These are phyloP conservation scores for Berkeleyomyces rouxiae DNA, from an alignment of 2,329 filamentous ascomycete species.

Conservation along the genomic window DNA sequence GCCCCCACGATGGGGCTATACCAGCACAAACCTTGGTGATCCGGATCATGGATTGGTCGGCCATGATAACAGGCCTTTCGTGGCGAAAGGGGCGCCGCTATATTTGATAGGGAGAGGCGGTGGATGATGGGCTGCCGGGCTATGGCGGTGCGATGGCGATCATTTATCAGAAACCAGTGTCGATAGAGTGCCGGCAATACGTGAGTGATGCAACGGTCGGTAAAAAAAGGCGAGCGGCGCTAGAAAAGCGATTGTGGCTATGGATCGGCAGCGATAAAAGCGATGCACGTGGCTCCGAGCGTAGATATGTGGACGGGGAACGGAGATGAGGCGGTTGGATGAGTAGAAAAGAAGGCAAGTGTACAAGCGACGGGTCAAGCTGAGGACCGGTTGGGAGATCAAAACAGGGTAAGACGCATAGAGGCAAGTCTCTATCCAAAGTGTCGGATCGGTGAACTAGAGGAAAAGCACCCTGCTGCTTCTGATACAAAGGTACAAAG, in stretches of 20 bases:
- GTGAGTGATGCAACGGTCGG: too few relatives aligned
- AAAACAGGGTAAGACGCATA: not conserved
- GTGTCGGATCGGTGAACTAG: not conserved
- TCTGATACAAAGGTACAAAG: not conserved
- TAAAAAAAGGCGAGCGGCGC: too few relatives aligned
- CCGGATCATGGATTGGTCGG: constrained; percentile 74
- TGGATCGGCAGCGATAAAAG: too few relatives aligned
- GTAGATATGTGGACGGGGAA: not conserved
- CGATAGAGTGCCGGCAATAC: too few relatives aligned
- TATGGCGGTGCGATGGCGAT: not conserved
- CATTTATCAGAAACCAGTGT: not conserved
- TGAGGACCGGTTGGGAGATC: not conserved
- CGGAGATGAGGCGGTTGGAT: not conserved
- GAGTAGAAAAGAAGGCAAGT: not conserved
- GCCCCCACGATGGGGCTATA: not conserved
- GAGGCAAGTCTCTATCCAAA: not conserved
- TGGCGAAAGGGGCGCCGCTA: not conserved
- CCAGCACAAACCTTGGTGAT: constrained; percentile 56
- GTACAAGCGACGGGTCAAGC: constrained; percentile 4
- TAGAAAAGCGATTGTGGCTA: too few relatives aligned
- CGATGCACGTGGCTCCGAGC: too few relatives aligned
- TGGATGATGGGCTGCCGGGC: not conserved
- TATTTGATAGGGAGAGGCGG: not conserved
- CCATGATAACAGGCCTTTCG: constrained; percentile 32
- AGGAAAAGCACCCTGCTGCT: not conserved